Evolutionary conservation across 2,329 filamentous ascomycete genomes (phyloP).

Genomic region (Apiospora koreana): DNA sequence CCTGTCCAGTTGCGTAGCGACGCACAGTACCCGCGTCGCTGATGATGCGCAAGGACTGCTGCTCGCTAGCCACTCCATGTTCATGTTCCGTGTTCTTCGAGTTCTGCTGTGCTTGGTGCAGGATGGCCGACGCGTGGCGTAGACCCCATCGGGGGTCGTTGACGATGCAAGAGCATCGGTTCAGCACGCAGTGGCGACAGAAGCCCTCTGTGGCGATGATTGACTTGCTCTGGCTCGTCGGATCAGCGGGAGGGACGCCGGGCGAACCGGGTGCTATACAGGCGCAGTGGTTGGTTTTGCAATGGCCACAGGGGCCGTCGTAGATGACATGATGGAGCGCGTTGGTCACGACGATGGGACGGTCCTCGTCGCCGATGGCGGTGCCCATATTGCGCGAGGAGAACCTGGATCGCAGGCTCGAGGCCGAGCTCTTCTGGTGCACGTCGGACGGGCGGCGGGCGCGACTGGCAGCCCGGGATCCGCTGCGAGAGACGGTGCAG

Average conservation of each 20-base stretch:
- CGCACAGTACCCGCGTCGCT: constrained; percentile 9
- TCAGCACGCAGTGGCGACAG: constrained; percentile 15
- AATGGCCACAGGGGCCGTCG: constrained; percentile 14
- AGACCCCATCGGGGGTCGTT: constrained; percentile 10
- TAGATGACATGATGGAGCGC: constrained; percentile 13
- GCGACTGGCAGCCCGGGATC: background rate
- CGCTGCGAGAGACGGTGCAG: background rate
- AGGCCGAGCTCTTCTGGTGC: background rate
- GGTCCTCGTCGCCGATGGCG: background rate
- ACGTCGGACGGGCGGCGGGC: background rate
- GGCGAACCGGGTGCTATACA: background rate
- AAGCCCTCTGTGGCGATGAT: constrained; percentile 14
- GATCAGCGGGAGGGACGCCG: background rate
- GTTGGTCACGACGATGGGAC: constrained; percentile 11
- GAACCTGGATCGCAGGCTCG: background rate
- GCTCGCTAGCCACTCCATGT: background rate
- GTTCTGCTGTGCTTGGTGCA: background rate
- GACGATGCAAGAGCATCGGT: constrained; percentile 9
- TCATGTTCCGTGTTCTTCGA: background rate
- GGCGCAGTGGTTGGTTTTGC: constrained; percentile 10
- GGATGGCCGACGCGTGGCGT: constrained; percentile 6
- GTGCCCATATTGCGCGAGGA: background rate
- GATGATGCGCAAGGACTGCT: background rate
- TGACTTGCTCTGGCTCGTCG: too few species aligned
- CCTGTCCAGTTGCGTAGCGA: background rate